Evolutionary conservation across 345 rosid genomes (phyloP), one percentile per base, ranked within the genome.

Genomic region (Syzygium aqueum): DNA sequence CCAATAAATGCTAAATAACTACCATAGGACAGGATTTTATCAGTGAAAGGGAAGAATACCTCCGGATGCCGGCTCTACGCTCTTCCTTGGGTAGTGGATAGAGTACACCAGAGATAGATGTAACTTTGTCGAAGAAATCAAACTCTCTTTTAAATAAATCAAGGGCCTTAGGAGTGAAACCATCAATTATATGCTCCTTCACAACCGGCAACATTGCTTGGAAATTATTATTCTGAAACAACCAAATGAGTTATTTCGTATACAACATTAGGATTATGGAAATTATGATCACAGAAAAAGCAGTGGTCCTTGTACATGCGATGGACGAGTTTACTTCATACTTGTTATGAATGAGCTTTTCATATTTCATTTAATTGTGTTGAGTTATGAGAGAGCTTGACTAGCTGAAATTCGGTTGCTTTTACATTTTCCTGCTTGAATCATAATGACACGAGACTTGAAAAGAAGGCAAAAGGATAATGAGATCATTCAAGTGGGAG

Each of bases 21-120:
- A 87, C 53, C 73, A 59, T 57, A 88, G 43, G 78, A 46, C 78
- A 86, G 46, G 59, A 78, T 16, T 85, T 86, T 67, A 88, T 86
- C 84, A 51, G 30, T 37, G 67, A 87, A 84, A 80, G 51, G 21
- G 53, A 88, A 54, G n/a, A 88, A 56, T 93, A 96, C 99, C 92
- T 95, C 84, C 98, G 93, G 90, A 97, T 97, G 87, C 98, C 98
- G 67, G 98, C 99, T 89, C 98, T 93, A 77, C 99, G 98, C 89
- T 96, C 99, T 92, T 96, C 99, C 92, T 96, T 97, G 37, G 99
- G 96, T 78, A 96, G 92, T 40, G 94, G 95, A 91, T 87, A 89
- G 87, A 97, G 93, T 73, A 88, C 92, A 88, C 99, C 99, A 54
- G 99, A 97, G 89, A 97, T 93, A 56, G 98, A 95, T 86, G 99